A percentile compares a stretch with the other conserved stretches of the same genome.
Evolutionary conservation across 1,284 basidiomycete species (phyloP).

Genomic region (Ganoderma sinense): DNA sequence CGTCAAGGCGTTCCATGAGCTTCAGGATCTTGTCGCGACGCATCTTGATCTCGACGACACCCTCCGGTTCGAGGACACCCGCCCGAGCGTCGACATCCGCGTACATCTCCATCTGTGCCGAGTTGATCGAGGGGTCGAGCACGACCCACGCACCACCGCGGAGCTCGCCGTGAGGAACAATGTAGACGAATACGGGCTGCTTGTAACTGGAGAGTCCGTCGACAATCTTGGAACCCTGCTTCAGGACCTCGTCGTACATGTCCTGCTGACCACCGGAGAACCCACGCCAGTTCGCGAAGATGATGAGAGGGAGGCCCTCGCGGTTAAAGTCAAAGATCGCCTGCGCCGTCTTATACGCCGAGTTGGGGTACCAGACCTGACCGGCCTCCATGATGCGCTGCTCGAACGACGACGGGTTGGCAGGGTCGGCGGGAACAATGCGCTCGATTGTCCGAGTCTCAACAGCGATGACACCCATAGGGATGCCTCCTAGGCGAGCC

Average conservation of each 20-base stretch:
- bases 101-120: slow-evolving; percentile 99
- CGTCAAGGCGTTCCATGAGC: slow-evolving; percentile 95
- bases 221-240: slow-evolving; percentile 97
- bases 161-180: slow-evolving; percentile 97
- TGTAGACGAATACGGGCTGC: slow-evolving; percentile 99
- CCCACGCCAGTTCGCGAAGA: slow-evolving; percentile 99
- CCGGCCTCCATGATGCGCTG: slow-evolving; percentile 99
- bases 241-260: slow-evolving; percentile 96
- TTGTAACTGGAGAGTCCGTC: slow-evolving; percentile 97
- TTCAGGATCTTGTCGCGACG: slow-evolving; percentile 89
- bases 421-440: slow-evolving; percentile 98
- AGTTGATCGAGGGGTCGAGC: slow-evolving; percentile 96
- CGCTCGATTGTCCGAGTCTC: slow-evolving; percentile 98
- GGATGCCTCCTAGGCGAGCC: slow-evolving; percentile 96
- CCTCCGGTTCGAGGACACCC: slow-evolving; percentile 98
- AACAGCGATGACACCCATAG: slow-evolving; percentile 97
- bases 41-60: slow-evolving; percentile 95
- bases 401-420: slow-evolving; percentile 97
- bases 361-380: slow-evolving; percentile 99
- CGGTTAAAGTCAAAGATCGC: slow-evolving; percentile 99
- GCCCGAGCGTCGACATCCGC: slow-evolving; percentile 96
- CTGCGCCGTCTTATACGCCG: slow-evolving; percentile 99
- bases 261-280: slow-evolving; percentile 99
- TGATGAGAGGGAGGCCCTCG: slow-evolving; percentile 95
- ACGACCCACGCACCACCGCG: slow-evolving; percentile 99